Evolutionary conservation across 495 filamentous ascomycete species (phyloP), one percentile per base, ranked within the genome.

Genomic region (Platismatia glauca): DNA sequence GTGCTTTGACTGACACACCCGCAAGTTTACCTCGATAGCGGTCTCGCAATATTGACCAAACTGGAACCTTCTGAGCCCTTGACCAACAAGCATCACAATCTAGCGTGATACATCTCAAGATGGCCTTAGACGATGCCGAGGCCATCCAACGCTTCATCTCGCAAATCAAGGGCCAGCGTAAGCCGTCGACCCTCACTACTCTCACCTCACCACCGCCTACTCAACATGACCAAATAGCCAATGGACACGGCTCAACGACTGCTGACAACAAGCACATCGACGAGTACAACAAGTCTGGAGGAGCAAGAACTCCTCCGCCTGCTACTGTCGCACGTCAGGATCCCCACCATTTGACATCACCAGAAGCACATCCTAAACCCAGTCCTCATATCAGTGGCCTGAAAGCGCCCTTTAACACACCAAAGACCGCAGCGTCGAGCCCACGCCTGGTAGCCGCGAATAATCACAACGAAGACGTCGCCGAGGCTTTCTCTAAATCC

Each of bases 391-490:
- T 29, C 18, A 22, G 22, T 20, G 62, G 57, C 22, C 18, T 59
- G 4, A 29, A 13, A 48, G 37, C 62, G 20, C 62, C 62, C 4
- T 11, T 59, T 3, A 64, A 64, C 35, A 64, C 62, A 20, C 62
- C 62, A 8, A 64, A 35, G 38, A 59, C 48, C 13, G 52, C 24
- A 37, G 29, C 58, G 22, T 58, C 39, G n/a, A 53, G 56, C 31
- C 34, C 38, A 20, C 31, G n/a, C 34, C 24, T 55, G 16, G 9
- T 4, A 13, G 16, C 46, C 37, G 24, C 6, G 2, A 48, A 52
- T 13, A 53, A 27, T 38, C 44, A 64, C 50, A 48, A 60, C 18
- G 33, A 64, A 33, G 57, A 58, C 48, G 55, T 63, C 9, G 59
- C 41, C 34, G 53, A 66, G 6, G 64, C 55, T 24, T 31, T 66